Conservation (phyloP, 2,329 filamentous ascomycete species). For the Lasiodiplodia sp. region DNA sequence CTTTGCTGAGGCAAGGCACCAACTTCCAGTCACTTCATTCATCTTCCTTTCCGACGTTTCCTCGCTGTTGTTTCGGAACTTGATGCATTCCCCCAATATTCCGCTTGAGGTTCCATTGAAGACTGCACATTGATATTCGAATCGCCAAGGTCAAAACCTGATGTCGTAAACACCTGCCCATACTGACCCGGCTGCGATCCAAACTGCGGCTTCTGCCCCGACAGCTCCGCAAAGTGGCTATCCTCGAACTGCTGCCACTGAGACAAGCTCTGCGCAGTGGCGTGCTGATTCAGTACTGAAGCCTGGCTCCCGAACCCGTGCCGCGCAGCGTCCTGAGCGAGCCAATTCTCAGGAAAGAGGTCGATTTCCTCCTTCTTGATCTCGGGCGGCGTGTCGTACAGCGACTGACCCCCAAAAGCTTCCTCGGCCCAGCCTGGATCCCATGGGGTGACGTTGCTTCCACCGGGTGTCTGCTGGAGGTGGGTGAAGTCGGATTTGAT, state of each 20-base stretch:
- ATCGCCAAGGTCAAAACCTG: not conserved
- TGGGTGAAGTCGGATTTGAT: not conserved
- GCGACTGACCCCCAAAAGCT: slow-evolving; percentile 2
- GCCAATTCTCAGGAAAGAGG: not conserved
- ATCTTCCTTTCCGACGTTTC: not conserved
- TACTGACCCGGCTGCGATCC: not conserved
- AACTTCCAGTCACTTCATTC: not conserved
- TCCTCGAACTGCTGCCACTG: slow-evolving; percentile 2
- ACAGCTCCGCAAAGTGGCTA: not conserved
- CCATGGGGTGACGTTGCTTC: slow-evolving; percentile 5
- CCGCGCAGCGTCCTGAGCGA: not conserved
- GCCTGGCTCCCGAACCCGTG: not conserved
- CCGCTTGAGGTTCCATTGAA: not conserved
- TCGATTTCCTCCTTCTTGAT: not conserved
- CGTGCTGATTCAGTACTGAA: not conserved
- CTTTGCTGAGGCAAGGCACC: too few relatives aligned
- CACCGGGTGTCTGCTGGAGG: not conserved
- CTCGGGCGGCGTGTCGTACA: not conserved
- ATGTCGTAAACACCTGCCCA: not conserved
- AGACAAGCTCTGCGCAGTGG: not conserved
- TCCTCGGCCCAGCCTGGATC: slow-evolving; percentile 19
- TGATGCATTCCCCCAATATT: not conserved
- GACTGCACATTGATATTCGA: too few relatives aligned
- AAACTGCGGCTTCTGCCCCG: not conserved
- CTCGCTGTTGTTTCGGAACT: not conserved